Conservation (phyloP, 192 early-diverging fungal species). For the Geosiphon pyriformis region DNA sequence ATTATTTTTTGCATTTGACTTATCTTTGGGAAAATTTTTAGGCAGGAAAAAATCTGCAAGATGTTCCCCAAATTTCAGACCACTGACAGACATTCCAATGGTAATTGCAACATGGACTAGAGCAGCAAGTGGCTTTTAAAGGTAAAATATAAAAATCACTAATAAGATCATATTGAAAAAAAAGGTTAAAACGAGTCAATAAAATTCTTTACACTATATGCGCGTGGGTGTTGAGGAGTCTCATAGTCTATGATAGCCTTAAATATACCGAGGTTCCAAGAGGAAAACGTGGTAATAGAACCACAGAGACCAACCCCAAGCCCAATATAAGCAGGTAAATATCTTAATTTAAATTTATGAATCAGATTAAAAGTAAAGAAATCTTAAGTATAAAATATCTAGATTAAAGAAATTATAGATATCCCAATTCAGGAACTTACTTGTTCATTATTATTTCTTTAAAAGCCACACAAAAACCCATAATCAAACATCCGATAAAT, state of each 20-base stretch:
- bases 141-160: background rate
- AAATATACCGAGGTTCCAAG: conserved; percentile 62
- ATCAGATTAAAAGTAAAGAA: conserved; percentile 30
- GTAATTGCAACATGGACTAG: conserved; percentile 42
- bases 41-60: conserved; percentile 29
- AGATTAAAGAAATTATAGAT: conserved; percentile 27
- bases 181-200: background rate
- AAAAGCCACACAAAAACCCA: conserved; percentile 40
- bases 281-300: conserved; percentile 79
- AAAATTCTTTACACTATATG: conserved; percentile 35
- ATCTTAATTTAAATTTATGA: conserved; percentile 35
- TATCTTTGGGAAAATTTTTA: too few relatives aligned
- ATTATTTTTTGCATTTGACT: background rate
- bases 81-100: conserved; percentile 40
- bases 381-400: too few relatives aligned
- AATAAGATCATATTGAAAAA: background rate
- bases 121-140: conserved; percentile 35
- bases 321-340: conserved; percentile 46
- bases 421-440: conserved; percentile 22
- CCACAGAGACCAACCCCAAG: conserved; percentile 71
- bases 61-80: conserved; percentile 44
- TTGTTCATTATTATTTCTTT: conserved; percentile 25
- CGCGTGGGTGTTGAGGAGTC: conserved; percentile 19
- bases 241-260: conserved; percentile 35
- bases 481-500: conserved; percentile 61